Percentiles rank a stretch among this genome's conserved stretches.
Conservation (phyloP, 2,329 filamentous ascomycete species). For the Dryadomyces quercus-mongolicae region DNA sequence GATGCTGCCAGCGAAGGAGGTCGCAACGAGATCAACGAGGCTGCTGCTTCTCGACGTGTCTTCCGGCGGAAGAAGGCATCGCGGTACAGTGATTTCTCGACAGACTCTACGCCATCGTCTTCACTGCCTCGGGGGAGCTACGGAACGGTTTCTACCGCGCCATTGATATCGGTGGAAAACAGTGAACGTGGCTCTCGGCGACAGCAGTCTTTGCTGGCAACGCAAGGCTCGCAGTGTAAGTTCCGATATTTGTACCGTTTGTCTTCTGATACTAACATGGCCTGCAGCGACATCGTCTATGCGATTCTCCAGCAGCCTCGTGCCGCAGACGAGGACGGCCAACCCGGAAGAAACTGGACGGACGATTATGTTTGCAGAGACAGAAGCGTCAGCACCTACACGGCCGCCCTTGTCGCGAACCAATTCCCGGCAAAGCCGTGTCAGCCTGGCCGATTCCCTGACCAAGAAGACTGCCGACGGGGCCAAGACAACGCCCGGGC, state of each 20-base stretch:
- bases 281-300: conserved; percentile 26
- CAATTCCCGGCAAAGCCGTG: conserved; percentile 29
- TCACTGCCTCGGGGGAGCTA: conserved; percentile 11
- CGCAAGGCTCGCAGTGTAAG: neutral
- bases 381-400: conserved; percentile 15
- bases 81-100: neutral
- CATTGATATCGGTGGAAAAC: neutral
- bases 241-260: neutral
- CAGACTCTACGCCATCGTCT: neutral
- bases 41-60: conserved; percentile 16
- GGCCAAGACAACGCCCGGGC: neutral
- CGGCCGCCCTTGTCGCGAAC: conserved; percentile 27
- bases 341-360: conserved; percentile 53
- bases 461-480: conserved; percentile 26
- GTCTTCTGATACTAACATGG: neutral
- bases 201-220: neutral
- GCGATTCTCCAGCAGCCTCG: conserved; percentile 60
- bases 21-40: conserved; percentile 19
- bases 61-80: conserved; percentile 14
- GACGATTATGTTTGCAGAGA: conserved; percentile 62
- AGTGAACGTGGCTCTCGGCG: neutral
- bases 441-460: conserved; percentile 34
- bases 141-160: conserved; percentile 12
- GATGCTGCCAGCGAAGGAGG: conserved; percentile 28
- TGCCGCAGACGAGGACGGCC: conserved; percentile 57